Conservation (phyloP, 2,329 filamentous ascomycete genomes). For the Chaetomiaceae sp. region DNA sequence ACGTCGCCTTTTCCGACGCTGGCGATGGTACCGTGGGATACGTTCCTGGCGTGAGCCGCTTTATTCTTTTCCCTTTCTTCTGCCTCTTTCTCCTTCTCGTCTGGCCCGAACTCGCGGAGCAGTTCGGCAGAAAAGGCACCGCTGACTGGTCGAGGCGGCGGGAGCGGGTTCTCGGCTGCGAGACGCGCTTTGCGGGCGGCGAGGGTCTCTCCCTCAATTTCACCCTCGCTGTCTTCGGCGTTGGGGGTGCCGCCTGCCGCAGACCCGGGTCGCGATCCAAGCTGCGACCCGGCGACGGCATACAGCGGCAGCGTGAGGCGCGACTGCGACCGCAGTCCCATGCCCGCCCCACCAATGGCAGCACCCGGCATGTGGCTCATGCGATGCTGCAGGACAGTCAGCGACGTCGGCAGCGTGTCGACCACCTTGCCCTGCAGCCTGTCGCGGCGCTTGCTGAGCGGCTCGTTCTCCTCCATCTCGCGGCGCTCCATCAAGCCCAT, state of each 20-base stretch:
- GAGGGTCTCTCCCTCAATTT: constrained; percentile 62
- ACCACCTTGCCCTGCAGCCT: constrained; percentile 62
- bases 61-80: constrained; percentile 30
- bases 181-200: constrained; percentile 62
- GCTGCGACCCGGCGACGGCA: constrained; percentile 21
- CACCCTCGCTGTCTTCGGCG: constrained; percentile 39
- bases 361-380: constrained; percentile 42
- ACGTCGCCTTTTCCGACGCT: constrained; percentile 7
- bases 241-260: constrained; percentile 19
- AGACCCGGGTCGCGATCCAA: constrained; percentile 16
- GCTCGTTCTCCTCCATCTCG: constrained; percentile 88
- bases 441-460: constrained; percentile 71
- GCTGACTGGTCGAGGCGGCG: constrained; percentile 56
- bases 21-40: neutral
- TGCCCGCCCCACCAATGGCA: constrained; percentile 21
- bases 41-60: constrained; percentile 14
- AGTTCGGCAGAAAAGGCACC: constrained; percentile 65
- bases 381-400: constrained; percentile 34
- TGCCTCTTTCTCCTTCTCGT: constrained; percentile 36
- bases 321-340: constrained; percentile 27
- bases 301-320: constrained; percentile 22
- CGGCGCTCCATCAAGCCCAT: constrained; percentile 74
- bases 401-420: constrained; percentile 32
- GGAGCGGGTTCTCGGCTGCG: constrained; percentile 49
- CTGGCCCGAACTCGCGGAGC: constrained; percentile 57